A percentile compares a stretch with the other conserved stretches of the same genome.
Evolutionary conservation across 2,329 filamentous ascomycete genomes (phyloP).

Genomic region (Phialophora expanda): DNA sequence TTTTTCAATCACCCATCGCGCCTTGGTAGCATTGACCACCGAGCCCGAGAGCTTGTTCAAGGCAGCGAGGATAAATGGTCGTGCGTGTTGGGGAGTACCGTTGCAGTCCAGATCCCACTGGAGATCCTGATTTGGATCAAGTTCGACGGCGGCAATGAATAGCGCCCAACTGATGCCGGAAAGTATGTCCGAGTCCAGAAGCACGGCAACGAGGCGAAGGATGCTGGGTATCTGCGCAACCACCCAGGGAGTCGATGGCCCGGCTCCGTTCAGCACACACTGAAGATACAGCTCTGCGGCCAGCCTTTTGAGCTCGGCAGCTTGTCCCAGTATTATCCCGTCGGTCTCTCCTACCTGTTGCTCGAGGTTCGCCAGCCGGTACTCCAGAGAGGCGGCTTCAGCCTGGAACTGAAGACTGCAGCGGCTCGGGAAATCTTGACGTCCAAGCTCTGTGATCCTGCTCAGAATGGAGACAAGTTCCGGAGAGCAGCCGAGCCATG

Average conservation of each 20-base stretch:
- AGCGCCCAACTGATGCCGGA: constrained; percentile 25
- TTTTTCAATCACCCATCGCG: constrained; percentile 54
- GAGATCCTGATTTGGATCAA: constrained; percentile 43
- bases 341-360: constrained; percentile 44
- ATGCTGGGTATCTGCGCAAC: constrained; percentile 17
- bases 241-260: constrained; percentile 46
- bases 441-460: constrained; percentile 55
- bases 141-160: constrained; percentile 25
- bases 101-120: constrained; percentile 41
- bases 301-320: constrained; percentile 52
- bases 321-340: constrained; percentile 44
- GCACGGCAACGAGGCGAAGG: constrained; percentile 4
- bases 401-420: constrained; percentile 40
- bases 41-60: constrained; percentile 50
- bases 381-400: constrained; percentile 46
- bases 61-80: constrained; percentile 49
- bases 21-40: constrained; percentile 54
- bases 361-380: constrained; percentile 44
- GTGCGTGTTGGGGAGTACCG: constrained; percentile 42
- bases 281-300: constrained; percentile 54
- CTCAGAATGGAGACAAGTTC: constrained; percentile 54
- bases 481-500: constrained; percentile 58
- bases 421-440: constrained; percentile 29
- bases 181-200: constrained; percentile 11
- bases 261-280: constrained; percentile 52